These are phyloP conservation scores for Emergomyces africanus DNA, from an alignment of 2,329 filamentous ascomycete species.

Conservation along the genomic window DNA sequence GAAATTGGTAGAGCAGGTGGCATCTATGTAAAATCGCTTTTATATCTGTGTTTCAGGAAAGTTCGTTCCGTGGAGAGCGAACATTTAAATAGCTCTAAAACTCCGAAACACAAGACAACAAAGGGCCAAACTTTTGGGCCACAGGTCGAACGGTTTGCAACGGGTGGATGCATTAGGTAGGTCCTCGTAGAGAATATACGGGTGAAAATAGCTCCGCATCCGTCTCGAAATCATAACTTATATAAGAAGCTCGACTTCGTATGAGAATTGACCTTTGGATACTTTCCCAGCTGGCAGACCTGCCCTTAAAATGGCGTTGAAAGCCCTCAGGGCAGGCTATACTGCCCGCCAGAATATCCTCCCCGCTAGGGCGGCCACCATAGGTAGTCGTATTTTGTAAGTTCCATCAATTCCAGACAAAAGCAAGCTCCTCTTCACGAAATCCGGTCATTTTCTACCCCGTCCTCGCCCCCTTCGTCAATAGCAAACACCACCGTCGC, in stretches of 20 bases:
- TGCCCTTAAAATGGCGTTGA: background rate
- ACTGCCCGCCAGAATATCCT: background rate
- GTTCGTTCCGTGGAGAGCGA: no score
- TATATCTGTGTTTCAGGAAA: no score
- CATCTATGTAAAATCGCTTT: background rate
- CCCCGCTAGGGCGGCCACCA: background rate
- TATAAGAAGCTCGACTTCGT: background rate
- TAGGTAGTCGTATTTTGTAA: background rate
- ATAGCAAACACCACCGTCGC: conserved; percentile 48
- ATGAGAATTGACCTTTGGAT: background rate
- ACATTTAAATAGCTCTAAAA: background rate
- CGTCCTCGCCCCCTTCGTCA: conserved; percentile 19
- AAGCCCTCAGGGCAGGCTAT: background rate
- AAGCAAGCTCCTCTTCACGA: background rate
- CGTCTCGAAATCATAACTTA: background rate
- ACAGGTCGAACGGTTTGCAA: background rate
- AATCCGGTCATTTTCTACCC: background rate
- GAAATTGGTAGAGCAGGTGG: background rate
- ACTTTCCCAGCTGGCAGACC: background rate
- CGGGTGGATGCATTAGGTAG: background rate
- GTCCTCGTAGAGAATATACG: background rate
- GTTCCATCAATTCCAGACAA: background rate
- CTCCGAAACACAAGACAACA: background rate
- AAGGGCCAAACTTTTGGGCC: background rate
- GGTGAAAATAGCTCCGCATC: background rate